These are phyloP conservation scores for Chloris gayana DNA, from an alignment of 176 grass and related monocot species.

Conservation along the genomic window DNA sequence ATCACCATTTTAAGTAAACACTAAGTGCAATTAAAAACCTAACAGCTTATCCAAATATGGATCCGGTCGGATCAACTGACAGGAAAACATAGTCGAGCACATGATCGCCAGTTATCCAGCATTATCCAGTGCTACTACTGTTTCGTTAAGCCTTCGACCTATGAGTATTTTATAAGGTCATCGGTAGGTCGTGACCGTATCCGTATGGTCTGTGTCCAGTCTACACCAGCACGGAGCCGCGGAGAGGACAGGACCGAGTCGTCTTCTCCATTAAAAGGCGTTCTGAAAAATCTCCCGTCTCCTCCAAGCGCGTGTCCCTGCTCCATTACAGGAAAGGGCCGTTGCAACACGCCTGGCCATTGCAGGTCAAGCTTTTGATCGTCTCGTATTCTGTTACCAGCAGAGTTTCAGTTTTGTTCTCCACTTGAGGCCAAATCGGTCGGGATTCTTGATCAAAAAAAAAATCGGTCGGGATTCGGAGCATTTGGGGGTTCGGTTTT, in stretches of 20 bases:
- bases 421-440: not conserved
- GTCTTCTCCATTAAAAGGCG: slow-evolving; percentile 16
- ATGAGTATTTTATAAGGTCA: slow-evolving; percentile 35
- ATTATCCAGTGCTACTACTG: slow-evolving; percentile 14
- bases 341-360: not conserved
- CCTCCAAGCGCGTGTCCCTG: not conserved
- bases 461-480: slow-evolving; percentile 4
- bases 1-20: not conserved
- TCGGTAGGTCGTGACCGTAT: slow-evolving; percentile 30
- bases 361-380: not conserved
- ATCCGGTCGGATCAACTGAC: not conserved
- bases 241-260: slow-evolving; percentile 21
- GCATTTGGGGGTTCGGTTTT: slow-evolving; percentile 17
- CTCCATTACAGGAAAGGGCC: slow-evolving; percentile 11
- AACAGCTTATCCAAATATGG: not conserved
- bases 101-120: slow-evolving; percentile 20
- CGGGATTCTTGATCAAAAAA: no score
- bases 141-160: not conserved
- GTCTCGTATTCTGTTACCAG: not conserved
- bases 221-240: slow-evolving; percentile 1
- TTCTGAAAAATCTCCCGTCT: slow-evolving; percentile 39
- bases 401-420: not conserved
- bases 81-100: not conserved
- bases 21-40: no score
- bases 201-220: slow-evolving; percentile 5